Conservation (phyloP, 1,284 basidiomycete species). For the Ustilago cynodontis region DNA sequence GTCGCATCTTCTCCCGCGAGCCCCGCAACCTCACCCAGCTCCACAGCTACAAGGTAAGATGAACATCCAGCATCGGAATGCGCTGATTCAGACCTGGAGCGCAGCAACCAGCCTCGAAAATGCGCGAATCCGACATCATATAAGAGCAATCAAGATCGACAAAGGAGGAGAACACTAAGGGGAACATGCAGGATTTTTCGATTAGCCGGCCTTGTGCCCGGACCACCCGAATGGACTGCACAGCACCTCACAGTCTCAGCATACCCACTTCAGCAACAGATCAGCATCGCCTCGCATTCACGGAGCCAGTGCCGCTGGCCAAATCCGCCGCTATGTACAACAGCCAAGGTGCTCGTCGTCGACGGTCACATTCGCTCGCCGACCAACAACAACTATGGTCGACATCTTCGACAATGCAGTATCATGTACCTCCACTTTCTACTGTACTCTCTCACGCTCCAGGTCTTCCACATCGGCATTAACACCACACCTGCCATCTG, state of each 20-base stretch:
- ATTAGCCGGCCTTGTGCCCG: not conserved
- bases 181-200: not conserved
- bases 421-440: not conserved
- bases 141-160: not conserved
- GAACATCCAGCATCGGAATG: not conserved
- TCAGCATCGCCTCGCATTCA: not conserved
- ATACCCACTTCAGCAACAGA: too few species aligned
- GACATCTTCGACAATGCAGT: not conserved
- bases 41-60: conserved; percentile 68
- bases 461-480: not conserved
- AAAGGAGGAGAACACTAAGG: not conserved
- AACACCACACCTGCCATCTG: not conserved
- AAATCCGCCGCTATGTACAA: too few species aligned
- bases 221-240: not conserved
- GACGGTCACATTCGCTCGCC: not conserved
- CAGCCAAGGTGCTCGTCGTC: not conserved
- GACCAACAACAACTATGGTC: not conserved
- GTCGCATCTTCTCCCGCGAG: conserved; percentile 68
- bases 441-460: not conserved
- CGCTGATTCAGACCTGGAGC: conserved; percentile 5
- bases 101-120: not conserved
- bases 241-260: not conserved
- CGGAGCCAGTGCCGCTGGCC: too few species aligned
- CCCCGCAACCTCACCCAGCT: conserved; percentile 64
- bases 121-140: not conserved